Evolutionary conservation across 495 filamentous ascomycete species (phyloP).

Genomic region (Podospora fimiseda): DNA sequence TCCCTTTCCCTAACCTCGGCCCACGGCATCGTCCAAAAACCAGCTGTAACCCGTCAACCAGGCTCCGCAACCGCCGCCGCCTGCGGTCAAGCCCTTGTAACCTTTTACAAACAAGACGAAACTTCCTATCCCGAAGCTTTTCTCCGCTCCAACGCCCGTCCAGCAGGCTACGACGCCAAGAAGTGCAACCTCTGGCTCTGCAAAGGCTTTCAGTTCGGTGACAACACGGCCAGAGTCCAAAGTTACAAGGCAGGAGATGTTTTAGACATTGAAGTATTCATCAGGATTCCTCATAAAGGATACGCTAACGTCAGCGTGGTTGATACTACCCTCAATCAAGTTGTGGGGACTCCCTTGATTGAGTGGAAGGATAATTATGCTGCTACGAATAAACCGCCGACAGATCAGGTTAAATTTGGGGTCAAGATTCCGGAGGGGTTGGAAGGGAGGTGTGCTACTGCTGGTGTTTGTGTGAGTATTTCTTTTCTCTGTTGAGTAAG

Average conservation of each 20-base stretch:
- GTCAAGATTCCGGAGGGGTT: slow-evolving; percentile 58
- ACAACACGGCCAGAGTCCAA: slow-evolving; percentile 62
- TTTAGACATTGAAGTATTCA: slow-evolving; percentile 53
- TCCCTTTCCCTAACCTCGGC: slow-evolving; percentile 48
- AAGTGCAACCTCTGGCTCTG: slow-evolving; percentile 63
- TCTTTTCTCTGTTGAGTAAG: too few species aligned
- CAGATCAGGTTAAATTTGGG: slow-evolving; percentile 56
- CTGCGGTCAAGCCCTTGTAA: slow-evolving; percentile 57
- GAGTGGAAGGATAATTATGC: slow-evolving; percentile 46
- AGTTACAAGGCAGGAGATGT: slow-evolving; percentile 54
- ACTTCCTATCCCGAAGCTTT: slow-evolving; percentile 64
- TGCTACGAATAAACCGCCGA: slow-evolving; percentile 48
- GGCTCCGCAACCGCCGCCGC: slow-evolving; percentile 52
- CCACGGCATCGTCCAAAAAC: slow-evolving; percentile 58
- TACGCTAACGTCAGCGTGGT: slow-evolving; percentile 65
- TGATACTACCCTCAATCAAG: slow-evolving; percentile 52
- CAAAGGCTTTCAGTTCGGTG: slow-evolving; percentile 65
- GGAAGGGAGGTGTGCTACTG: slow-evolving; percentile 48
- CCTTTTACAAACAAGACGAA: slow-evolving; percentile 56
- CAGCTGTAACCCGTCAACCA: slow-evolving; percentile 48
- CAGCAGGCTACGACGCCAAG: slow-evolving; percentile 51
- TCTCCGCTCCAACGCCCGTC: slow-evolving; percentile 47
- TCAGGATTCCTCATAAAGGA: slow-evolving; percentile 59
- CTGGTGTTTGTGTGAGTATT: slow-evolving; percentile 52
- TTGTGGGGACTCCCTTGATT: slow-evolving; percentile 51